Evolutionary conservation across 371 early-diverging fungal genomes (phyloP).

Genomic region (Apophysomyces trapeziformis): DNA sequence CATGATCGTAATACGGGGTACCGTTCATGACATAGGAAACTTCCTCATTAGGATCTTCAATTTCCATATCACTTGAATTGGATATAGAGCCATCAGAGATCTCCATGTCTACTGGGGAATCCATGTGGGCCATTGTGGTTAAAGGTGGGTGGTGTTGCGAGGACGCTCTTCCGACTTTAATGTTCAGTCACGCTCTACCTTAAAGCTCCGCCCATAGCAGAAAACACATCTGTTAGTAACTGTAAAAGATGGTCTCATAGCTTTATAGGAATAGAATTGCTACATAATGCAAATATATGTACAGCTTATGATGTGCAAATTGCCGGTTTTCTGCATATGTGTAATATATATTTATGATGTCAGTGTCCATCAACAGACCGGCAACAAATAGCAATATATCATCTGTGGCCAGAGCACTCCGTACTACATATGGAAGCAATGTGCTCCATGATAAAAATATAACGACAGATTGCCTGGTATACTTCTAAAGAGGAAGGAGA

Average conservation of each 20-base stretch:
- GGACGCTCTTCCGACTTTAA: neutral
- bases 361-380: no score
- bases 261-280: neutral
- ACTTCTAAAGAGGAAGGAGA: no score
- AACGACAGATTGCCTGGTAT: no score
- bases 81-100: slow-evolving; percentile 24
- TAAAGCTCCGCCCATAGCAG: neutral
- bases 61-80: slow-evolving; percentile 18
- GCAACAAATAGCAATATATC: no score
- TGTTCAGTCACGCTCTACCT: neutral
- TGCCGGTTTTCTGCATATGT: no score
- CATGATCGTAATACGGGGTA: neutral
- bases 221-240: no score
- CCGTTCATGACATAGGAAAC: neutral
- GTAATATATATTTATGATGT: no score
- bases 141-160: neutral
- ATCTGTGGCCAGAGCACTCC: no score
- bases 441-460: no score
- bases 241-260: neutral
- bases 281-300: no score
- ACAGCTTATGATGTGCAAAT: no score
- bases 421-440: no score
- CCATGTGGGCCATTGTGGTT: slow-evolving; percentile 5
- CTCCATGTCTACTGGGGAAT: slow-evolving; percentile 23
- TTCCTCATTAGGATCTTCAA: slow-evolving; percentile 5